phyloP scores from a whole-genome alignment of 495 filamentous ascomycete species.

The Melanomma pulvis-pyrius region DNA sequence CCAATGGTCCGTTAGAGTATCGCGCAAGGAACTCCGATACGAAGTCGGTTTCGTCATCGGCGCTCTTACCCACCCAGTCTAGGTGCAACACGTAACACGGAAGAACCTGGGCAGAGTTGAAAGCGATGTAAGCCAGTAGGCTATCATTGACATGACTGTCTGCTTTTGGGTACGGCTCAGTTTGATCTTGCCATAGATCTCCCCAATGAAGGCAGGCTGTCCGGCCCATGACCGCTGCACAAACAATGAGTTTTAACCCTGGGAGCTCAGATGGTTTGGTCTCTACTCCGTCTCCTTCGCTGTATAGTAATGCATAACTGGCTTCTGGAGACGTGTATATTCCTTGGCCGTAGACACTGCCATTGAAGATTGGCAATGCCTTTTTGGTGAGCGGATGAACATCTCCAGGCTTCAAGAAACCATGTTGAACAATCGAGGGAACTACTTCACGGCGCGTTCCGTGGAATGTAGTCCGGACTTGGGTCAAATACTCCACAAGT shows the following conservation, averaged over 20 bases:
- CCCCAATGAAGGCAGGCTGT: conserved; percentile 32
- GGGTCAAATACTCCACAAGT: conserved; percentile 42
- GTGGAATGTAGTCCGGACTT: conserved; percentile 47
- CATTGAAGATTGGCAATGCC: conserved; percentile 39
- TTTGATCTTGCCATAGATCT: conserved; percentile 34
- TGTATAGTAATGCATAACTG: conserved; percentile 44
- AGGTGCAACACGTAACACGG: conserved; percentile 51
- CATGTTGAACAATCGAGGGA: conserved; percentile 50
- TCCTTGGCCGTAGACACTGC: conserved; percentile 46
- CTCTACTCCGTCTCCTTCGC: conserved; percentile 19
- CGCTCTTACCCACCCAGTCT: conserved; percentile 41
- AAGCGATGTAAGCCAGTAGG: conserved; percentile 48
- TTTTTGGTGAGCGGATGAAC: conserved; percentile 33
- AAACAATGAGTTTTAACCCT: conserved; percentile 48
- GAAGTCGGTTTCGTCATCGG: neutral
- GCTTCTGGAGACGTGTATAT: conserved; percentile 47
- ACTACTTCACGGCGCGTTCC: conserved; percentile 45
- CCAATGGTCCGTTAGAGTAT: neutral
- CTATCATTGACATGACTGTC: conserved; percentile 45
- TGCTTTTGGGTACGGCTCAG: conserved; percentile 32
- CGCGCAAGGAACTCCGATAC: neutral
- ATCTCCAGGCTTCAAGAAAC: conserved; percentile 48
- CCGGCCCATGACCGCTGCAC: conserved; percentile 48
- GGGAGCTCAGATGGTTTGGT: conserved; percentile 38
- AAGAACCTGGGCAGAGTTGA: conserved; percentile 47